Base-by-base conservation (phyloP, 257 asterid genomes). In the Asclepias syriaca region DNA sequence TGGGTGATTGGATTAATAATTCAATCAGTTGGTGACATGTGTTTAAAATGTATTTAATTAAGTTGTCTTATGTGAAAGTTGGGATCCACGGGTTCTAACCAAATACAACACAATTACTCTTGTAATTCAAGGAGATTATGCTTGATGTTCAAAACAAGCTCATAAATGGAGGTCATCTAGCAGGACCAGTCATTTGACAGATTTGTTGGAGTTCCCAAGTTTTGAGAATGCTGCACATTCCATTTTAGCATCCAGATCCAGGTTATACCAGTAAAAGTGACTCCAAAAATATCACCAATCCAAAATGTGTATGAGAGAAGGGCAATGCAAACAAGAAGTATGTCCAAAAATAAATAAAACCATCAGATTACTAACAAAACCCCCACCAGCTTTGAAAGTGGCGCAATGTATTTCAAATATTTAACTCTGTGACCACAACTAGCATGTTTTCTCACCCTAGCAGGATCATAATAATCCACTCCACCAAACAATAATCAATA, bases 221-320 rank as follows among this genome's bases (percentile, higher is more conserved):
- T 27, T 27, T 60, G 27, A 15, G 65, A 60, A 21, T 24, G 6
- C 66, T 27, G 40, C 72, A 53, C 19, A 18, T 53, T 53, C 24
- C 7, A 53, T 7, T 53, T 53, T 22, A 53, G 58, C 58, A 68
- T 68, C 72, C 72, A 48, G 48, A 45, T 66, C 43, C 6, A 22
- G 60, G 24, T 27, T 1, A 68, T 49, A 48, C 46, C 45, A 22
- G 40, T n/a, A 66, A 49, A 24, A 68, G 22, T 18, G 16, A 24
- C 60, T 68, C 56, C 15, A 45, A 49, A 46, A 3, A 68, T 46
- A 46, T 29, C 22, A 49, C 60, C 12, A 68, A 48, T 58, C 59
- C 59, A 45, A 24, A 68, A 68, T 48, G 40, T 68, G 43, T 68
- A 58, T n/a, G 13, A 5, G 45, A 48, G 72, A 68, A 68, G 10